Evolutionary conservation across 768 basidiomycete genomes (phyloP).

Genomic region (Mycena latifolia): DNA sequence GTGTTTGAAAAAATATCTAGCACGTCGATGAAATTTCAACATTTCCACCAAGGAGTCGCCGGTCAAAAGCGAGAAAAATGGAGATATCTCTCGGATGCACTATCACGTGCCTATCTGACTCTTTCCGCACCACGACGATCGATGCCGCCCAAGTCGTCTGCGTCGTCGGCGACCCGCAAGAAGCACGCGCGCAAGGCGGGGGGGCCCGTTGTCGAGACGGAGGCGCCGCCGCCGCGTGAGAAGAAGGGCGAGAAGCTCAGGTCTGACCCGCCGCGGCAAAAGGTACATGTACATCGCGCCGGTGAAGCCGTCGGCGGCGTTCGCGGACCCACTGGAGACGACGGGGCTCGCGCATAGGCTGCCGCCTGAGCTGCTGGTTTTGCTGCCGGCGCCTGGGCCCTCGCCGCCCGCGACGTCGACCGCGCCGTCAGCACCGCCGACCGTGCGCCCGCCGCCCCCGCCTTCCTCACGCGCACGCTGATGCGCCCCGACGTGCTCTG

Average conservation of each 20-base stretch:
- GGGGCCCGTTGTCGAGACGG: slow-evolving; percentile 52
- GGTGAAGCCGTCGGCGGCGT: slow-evolving; percentile 77
- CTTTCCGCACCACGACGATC: not conserved
- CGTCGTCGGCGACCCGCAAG: slow-evolving; percentile 84
- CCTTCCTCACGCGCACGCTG: slow-evolving; percentile 65
- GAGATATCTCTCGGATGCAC: too few relatives aligned
- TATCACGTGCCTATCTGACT: too few relatives aligned
- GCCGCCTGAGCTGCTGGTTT: slow-evolving; percentile 86
- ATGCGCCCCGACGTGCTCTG: slow-evolving; percentile 75
- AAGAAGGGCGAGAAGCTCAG: slow-evolving; percentile 61
- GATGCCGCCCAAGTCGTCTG: slow-evolving; percentile 27
- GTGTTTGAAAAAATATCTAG: too few relatives aligned
- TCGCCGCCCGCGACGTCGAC: slow-evolving; percentile 80
- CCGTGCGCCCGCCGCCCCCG: slow-evolving; percentile 40
- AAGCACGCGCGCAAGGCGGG: slow-evolving; percentile 88
- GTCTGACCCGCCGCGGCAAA: slow-evolving; percentile 80
- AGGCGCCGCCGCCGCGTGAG: slow-evolving; percentile 53
- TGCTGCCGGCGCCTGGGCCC: slow-evolving; percentile 85
- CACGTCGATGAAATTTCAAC: too few relatives aligned
- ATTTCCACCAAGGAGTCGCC: too few relatives aligned
- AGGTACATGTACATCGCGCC: slow-evolving; percentile 92
- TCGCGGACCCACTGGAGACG: slow-evolving; percentile 89
- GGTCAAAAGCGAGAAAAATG: too few relatives aligned
- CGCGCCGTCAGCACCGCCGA: slow-evolving; percentile 56
- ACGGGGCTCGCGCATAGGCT: slow-evolving; percentile 80